Conservation (phyloP, 164 flowering plant genomes). For the Vitis rotundifolia region DNA sequence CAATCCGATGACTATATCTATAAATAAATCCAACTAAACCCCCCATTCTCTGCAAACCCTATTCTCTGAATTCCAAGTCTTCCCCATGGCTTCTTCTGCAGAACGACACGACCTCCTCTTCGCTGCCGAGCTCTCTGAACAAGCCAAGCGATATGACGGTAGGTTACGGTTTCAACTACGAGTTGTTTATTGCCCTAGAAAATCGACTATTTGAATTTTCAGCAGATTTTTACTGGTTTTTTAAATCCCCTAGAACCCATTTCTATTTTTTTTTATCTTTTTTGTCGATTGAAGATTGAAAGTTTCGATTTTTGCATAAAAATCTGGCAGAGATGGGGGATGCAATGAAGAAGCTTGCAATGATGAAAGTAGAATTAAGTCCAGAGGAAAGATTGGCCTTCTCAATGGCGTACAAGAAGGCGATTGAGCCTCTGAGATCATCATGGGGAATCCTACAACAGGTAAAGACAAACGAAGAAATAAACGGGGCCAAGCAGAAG, state of each 20-base stretch:
- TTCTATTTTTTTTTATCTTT: background rate
- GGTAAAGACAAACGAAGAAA: slow-evolving; percentile 18
- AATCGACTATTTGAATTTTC: no score
- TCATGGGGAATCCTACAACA: slow-evolving; percentile 21
- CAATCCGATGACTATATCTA: no score
- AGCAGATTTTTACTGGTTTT: no score
- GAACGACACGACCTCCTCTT: slow-evolving; percentile 22
- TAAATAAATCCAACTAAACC: no score
- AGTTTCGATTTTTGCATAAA: background rate
- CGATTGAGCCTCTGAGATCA: slow-evolving; percentile 16
- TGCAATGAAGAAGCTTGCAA: slow-evolving; percentile 21
- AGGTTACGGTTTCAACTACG: background rate
- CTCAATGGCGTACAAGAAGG: slow-evolving; percentile 21
- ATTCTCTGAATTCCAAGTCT: background rate
- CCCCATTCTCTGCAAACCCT: slow-evolving; percentile 5
- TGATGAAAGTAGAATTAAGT: slow-evolving; percentile 11
- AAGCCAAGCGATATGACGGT: slow-evolving; percentile 31
- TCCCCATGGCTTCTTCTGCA: slow-evolving; percentile 15
- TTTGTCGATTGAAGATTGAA: background rate
- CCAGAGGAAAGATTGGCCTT: slow-evolving; percentile 17
- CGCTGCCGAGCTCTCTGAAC: slow-evolving; percentile 30
- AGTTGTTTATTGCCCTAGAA: no score
- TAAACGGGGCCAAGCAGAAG: slow-evolving; percentile 14
- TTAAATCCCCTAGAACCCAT: no score
- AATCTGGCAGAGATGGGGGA: slow-evolving; percentile 17